Evolutionary conservation across 495 filamentous ascomycete genomes (phyloP).

Genomic region (Podospora sp.): DNA sequence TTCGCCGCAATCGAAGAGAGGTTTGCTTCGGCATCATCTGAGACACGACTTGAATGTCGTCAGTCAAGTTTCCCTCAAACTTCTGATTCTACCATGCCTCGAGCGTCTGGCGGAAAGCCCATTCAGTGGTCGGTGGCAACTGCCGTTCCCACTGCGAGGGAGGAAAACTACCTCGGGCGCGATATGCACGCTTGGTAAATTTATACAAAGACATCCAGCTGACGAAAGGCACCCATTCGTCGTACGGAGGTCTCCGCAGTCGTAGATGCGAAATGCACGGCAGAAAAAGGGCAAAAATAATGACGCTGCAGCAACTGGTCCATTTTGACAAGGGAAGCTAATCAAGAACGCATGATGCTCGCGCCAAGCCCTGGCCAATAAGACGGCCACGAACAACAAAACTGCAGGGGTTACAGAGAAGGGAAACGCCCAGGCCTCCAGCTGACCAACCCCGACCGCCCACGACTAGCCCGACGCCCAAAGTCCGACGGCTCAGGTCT

Average conservation of each 20-base stretch:
- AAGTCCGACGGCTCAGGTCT: conserved; percentile 2
- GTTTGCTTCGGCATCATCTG: no score
- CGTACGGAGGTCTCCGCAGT: neutral
- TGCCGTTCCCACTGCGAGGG: neutral
- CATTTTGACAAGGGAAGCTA: conserved; percentile 19
- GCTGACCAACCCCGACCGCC: conserved; percentile 18
- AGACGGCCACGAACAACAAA: neutral
- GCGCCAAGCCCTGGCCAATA: conserved; percentile 17
- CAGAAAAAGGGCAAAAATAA: conserved; percentile 5
- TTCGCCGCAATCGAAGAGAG: no score
- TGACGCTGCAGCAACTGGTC: conserved; percentile 18
- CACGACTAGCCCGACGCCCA: conserved; percentile 8
- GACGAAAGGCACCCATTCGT: neutral
- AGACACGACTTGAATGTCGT: neutral
- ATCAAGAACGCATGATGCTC: conserved; percentile 19
- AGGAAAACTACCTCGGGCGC: neutral
- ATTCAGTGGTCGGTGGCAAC: neutral
- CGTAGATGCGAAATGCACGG: neutral
- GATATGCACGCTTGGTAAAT: neutral
- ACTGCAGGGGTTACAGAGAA: conserved; percentile 17
- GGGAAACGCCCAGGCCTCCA: conserved; percentile 15
- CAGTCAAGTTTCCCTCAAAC: no score
- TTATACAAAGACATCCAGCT: no score
- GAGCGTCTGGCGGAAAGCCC: neutral
- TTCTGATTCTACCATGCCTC: neutral